Base-by-base conservation (phyloP, 495 filamentous ascomycete species). In the Daldinia childiae region DNA sequence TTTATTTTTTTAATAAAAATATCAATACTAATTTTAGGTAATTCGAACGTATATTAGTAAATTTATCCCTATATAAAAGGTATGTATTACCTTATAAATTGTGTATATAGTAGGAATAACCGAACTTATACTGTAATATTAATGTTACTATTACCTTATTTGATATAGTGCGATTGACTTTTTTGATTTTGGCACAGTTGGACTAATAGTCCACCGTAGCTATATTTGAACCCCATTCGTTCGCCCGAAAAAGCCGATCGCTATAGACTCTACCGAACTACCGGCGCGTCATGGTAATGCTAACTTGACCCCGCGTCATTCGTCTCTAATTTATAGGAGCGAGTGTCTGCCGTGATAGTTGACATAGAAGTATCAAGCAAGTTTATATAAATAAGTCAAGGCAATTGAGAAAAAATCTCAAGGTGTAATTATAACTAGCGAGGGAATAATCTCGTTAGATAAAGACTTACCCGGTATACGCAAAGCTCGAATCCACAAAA, bases 201-300 rank as follows among this genome's bases (percentile, higher is more conserved):
- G n/a, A n/a, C n/a, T n/a, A n/a, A n/a, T n/a, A n/a, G n/a, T n/a
- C n/a, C n/a, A n/a, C n/a, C n/a, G n/a, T n/a, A n/a, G n/a, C 24
- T 29, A 54, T 54, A 14, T 43, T 61, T 1, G 30, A 57, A 61
- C 65, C 65, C 66, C 58, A 41, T 69, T 63, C 60, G 64, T 56
- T 75, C 52, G 21, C 54, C 68, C 62, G 68, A 71, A 58, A 48
- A 34, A 24, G 21, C 68, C 61, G 55, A 55, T 59, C 62, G 68
- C 68, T 62, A 34, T 21, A 29, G 38, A 38, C 34, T 58, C 11
- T 43, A 62, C 68, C 68, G 62, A 71, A 59, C 30, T 60, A 7
- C 48, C 55, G 56, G 36, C 54, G 52, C 66, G 45, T 69, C 43
- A 60, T 59, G 41, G 6, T 9, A 17, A 54, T 51, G 50, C 15